Evolutionary conservation across 2,329 filamentous ascomycete species (phyloP).

Genomic region (Nemania abortiva): DNA sequence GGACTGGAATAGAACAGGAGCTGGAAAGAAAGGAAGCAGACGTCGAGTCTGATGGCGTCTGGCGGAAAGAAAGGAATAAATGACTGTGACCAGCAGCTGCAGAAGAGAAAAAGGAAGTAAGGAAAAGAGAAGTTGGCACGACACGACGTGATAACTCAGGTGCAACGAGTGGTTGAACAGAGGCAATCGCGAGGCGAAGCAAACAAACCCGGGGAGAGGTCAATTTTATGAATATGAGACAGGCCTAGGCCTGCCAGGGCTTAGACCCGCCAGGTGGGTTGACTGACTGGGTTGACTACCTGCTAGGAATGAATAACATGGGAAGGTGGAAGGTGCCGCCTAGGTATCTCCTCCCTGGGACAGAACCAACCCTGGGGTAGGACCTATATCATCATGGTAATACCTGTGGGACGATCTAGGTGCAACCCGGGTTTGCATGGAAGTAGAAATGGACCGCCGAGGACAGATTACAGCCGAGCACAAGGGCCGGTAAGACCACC

Average conservation of each 20-base stretch:
- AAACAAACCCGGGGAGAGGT: slow-evolving; percentile 8
- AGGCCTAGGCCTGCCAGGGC: slow-evolving; percentile 5
- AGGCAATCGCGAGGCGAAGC: slow-evolving; percentile 20
- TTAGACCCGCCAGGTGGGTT: slow-evolving; percentile 8
- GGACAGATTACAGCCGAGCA: background rate
- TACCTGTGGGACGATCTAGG: background rate
- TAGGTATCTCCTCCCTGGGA: background rate
- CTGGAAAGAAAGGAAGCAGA: slow-evolving; percentile 21
- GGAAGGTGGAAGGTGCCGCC: slow-evolving; percentile 8
- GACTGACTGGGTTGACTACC: too few relatives aligned
- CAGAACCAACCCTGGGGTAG: background rate
- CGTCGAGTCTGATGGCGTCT: slow-evolving; percentile 40
- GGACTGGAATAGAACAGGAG: slow-evolving; percentile 19
- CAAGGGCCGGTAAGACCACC: background rate
- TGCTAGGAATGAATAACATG: background rate
- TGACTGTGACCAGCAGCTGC: slow-evolving; percentile 39
- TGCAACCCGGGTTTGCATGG: slow-evolving; percentile 1
- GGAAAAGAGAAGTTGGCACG: slow-evolving; percentile 10
- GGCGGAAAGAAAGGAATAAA: slow-evolving; percentile 18
- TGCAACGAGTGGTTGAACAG: slow-evolving; percentile 8
- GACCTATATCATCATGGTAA: background rate
- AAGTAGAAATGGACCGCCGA: background rate
- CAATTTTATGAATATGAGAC: slow-evolving; percentile 30
- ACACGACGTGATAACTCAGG: slow-evolving; percentile 14
- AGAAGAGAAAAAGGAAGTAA: slow-evolving; percentile 34